Evolutionary conservation across 345 rosid species (phyloP).

Genomic region (Adansonia digitata): DNA sequence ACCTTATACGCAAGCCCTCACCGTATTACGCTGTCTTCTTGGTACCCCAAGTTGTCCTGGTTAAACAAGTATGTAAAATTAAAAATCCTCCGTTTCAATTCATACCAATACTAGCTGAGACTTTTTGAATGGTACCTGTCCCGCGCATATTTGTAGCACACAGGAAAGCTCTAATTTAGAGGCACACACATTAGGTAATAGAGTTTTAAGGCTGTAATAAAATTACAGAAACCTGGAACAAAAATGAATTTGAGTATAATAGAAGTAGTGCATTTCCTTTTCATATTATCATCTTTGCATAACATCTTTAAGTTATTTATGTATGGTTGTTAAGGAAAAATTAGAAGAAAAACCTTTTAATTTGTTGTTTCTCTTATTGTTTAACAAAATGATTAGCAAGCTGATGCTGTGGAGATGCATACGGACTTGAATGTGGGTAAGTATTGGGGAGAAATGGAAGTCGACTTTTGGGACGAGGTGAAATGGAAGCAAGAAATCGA

Average conservation of each 20-base stretch:
- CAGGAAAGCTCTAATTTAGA: not conserved
- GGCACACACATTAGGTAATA: not conserved
- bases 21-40: conserved; percentile 61
- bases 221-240: not conserved
- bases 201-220: not conserved
- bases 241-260: not conserved
- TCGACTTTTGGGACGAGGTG: conserved; percentile 62
- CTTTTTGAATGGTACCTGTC: not conserved
- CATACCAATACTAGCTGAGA: not conserved
- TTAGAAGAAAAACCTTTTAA: not conserved
- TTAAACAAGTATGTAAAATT: conserved; percentile 46
- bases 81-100: not conserved
- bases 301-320: not conserved
- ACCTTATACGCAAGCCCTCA: conserved; percentile 80
- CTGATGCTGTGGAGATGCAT: conserved; percentile 55
- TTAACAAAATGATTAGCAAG: conserved; percentile 52
- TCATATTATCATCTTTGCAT: not conserved
- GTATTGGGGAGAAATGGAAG: conserved; percentile 84
- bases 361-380: conserved; percentile 7
- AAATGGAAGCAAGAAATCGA: conserved; percentile 53
- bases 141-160: not conserved
- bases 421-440: conserved; percentile 67
- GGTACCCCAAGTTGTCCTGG: conserved; percentile 91
- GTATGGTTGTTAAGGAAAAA: not conserved
- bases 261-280: not conserved